Evolutionary conservation across 257 asterid species (phyloP), one percentile per base, ranked within the genome.

Genomic region (Petunia axillaris): DNA sequence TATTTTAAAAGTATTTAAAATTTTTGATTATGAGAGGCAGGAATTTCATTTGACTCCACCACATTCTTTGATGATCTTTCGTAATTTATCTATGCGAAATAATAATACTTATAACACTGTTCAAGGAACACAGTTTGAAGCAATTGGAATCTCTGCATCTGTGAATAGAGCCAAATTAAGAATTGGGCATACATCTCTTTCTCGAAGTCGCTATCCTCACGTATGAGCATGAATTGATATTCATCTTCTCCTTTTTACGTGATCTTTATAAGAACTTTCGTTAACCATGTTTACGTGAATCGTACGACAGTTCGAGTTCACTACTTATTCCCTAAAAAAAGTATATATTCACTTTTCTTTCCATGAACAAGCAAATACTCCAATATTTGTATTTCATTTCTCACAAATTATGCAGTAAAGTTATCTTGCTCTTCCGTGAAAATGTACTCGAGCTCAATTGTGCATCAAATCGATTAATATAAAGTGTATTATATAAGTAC

Each of bases 151-250:
- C 43, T 50, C 14, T 50, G 55, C 55, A 8, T 50, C 55, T 48
- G 44, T 35, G 60, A 46, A 71, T 71, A 5, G 77, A 71, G 60
- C 60, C 77, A 71, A 71, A 25, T 25, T 25, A 25, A 71, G 60
- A 71, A 71, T 71, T 71, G 3, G 77, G 77, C 13, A 71, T 48
- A 11, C 77, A 5, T 48, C 77, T 10, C 48, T 71, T 48, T 71
- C 77, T 11, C 43, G 4, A 25, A 55, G 54, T 41, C 75, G 15
- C 52, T 35, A 67, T 43, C 75, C 53, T 67, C 38, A n/a, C 75
- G 43, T 14, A 41, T 67, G 75, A 41, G 43, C 8, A 40, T 2
- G 43, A 13, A 40, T 13, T 65, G 4, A 13, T 67, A n/a, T 67
- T 67, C 15, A 67, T 67, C 75, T 67, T 67, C 75, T 67, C 15